A percentile compares a stretch with the other conserved stretches of the same genome.
Conservation (phyloP, 495 filamentous ascomycete species). For the Achaetomiella virescens region DNA sequence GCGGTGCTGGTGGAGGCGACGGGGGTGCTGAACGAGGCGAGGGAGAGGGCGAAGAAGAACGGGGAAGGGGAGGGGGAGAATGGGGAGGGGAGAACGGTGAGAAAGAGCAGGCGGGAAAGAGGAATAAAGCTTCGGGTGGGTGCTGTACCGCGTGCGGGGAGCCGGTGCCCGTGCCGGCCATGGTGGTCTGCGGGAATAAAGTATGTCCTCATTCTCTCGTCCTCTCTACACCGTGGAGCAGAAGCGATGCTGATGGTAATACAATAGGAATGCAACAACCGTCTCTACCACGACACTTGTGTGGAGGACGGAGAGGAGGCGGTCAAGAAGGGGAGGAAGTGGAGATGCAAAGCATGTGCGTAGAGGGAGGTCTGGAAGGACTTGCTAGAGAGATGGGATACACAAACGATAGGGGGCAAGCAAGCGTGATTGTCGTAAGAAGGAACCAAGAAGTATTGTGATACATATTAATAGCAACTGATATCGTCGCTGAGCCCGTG, state of each 20-base stretch:
- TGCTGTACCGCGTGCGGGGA: constrained; percentile 37
- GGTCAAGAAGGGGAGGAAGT: constrained; percentile 3
- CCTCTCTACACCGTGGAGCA: neutral
- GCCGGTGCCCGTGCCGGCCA: constrained; percentile 31
- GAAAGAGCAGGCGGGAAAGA: too few relatives aligned
- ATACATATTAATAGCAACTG: too few relatives aligned
- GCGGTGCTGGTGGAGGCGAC: constrained; percentile 30
- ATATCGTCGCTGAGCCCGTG: too few relatives aligned
- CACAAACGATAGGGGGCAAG: too few relatives aligned
- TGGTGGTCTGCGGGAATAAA: constrained; percentile 40
- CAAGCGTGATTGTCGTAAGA: neutral
- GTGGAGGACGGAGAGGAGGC: constrained; percentile 17
- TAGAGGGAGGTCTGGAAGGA: neutral
- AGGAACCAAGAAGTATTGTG: too few relatives aligned
- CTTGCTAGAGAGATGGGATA: neutral
- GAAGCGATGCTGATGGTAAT: constrained; percentile 2
- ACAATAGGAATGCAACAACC: constrained; percentile 31
- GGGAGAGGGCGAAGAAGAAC: neutral
- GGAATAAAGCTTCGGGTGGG: constrained; percentile 28
- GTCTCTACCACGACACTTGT: constrained; percentile 26
- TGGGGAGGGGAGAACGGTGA: constrained; percentile 19
- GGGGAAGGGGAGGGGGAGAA: constrained; percentile 11
- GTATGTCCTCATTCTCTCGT: constrained; percentile 24
- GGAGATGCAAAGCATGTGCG: constrained; percentile 19
- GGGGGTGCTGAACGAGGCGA: constrained; percentile 32